A percentile compares a stretch with the other conserved stretches of the same genome.
These are phyloP conservation scores for Geotrichum armillariae DNA, from an alignment of 1,139 yeast species.

Conservation along the genomic window DNA sequence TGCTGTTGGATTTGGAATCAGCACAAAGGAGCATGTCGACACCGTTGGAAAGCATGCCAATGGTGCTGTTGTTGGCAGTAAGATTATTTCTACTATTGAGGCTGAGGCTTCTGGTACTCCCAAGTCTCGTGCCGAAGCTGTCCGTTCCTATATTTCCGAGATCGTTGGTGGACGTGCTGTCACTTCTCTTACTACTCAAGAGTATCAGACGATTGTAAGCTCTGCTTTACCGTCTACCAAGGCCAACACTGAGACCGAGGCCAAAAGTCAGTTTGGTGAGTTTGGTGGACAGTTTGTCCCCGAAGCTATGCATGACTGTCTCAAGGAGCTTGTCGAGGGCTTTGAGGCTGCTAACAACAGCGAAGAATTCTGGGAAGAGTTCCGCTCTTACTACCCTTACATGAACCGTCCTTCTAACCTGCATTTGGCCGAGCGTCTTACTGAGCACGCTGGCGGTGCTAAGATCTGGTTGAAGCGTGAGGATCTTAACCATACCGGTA, in stretches of 20 bases:
- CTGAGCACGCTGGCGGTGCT: constrained; percentile 94
- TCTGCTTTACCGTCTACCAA: constrained; percentile 28
- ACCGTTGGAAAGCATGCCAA: constrained; percentile 75
- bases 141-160: constrained; percentile 64
- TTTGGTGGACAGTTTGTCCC: constrained; percentile 99
- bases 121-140: constrained; percentile 56
- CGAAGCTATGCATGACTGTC: constrained; percentile 89
- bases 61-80: constrained; percentile 95
- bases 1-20: constrained; percentile 97
- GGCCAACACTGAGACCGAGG: constrained; percentile 25
- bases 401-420: constrained; percentile 96
- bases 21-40: constrained; percentile 86
- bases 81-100: constrained; percentile 68
- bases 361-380: constrained; percentile 91
- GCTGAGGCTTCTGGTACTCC: constrained; percentile 48
- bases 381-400: constrained; percentile 75
- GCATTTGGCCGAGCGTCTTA: constrained; percentile 85
- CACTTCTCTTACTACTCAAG: constrained; percentile 15
- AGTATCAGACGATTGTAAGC: constrained; percentile 35
- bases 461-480: constrained; percentile 98
- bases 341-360: constrained; percentile 88
- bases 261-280: constrained; percentile 65
- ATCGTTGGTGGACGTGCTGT: constrained; percentile 64
- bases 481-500: constrained; percentile 96
- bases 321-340: constrained; percentile 82